phyloP scores from a whole-genome alignment of 2,329 filamentous ascomycete genomes.

The Penicillium sp. region DNA sequence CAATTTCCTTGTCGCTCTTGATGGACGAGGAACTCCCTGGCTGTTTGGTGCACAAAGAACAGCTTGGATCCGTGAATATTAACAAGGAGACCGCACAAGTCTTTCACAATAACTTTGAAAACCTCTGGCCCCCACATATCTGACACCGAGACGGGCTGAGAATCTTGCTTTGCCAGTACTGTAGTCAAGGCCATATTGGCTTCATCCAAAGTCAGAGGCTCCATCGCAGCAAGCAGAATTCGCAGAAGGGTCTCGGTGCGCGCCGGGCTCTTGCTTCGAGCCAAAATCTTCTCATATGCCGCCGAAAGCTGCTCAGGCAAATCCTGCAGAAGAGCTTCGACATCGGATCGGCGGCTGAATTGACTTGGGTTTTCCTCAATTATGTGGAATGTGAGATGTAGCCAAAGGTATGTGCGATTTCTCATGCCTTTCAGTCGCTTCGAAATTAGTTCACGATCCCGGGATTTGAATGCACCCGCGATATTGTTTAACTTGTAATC shows the following conservation, averaged over 20 bases:
- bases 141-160: background rate
- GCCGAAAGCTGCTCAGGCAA: background rate
- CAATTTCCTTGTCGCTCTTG: background rate
- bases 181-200: background rate
- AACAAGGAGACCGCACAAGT: background rate
- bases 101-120: background rate
- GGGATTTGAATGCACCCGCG: background rate
- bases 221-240: background rate
- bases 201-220: background rate
- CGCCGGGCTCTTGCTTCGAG: background rate
- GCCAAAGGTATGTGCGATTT: background rate
- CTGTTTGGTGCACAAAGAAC: background rate
- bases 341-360: background rate
- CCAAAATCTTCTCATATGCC: constrained; percentile 2
- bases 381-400: background rate
- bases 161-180: background rate
- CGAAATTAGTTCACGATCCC: background rate
- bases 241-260: background rate
- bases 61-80: background rate
- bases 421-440: background rate
- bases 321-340: background rate
- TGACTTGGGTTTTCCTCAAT: background rate
- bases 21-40: background rate
- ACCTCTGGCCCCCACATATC: background rate
- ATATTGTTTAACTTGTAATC: background rate